phyloP scores from a whole-genome alignment of 768 basidiomycete genomes.

The Dentipellis sp. region DNA sequence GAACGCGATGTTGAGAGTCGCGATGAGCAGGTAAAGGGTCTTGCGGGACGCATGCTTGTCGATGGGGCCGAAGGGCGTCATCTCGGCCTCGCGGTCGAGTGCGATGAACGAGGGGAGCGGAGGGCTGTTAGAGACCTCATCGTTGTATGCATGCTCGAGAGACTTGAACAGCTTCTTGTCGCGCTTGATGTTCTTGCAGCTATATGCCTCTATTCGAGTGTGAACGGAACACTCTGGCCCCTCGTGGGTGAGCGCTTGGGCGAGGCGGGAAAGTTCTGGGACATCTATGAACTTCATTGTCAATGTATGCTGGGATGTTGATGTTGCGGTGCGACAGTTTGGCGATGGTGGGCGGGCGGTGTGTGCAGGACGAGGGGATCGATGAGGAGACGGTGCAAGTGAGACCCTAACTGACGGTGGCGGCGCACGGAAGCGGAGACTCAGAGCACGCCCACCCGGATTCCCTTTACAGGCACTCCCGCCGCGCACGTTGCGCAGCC shows the following conservation, averaged over 20 bases:
- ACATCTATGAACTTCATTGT: slow-evolving; percentile 91
- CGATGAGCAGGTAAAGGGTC: slow-evolving; percentile 92
- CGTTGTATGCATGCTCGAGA: slow-evolving; percentile 81
- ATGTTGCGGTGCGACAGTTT: neutral
- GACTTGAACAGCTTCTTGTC: slow-evolving; percentile 95
- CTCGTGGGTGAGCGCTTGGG: slow-evolving; percentile 73
- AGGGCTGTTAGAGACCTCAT: slow-evolving; percentile 74
- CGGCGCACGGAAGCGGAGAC: neutral
- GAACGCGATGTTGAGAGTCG: slow-evolving; percentile 94
- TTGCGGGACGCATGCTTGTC: slow-evolving; percentile 79
- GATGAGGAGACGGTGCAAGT: too few species aligned
- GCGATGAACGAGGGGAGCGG: slow-evolving; percentile 77
- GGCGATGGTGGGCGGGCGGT: neutral
- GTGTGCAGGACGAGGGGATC: neutral
- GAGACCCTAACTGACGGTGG: neutral
- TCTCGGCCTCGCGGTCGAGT: slow-evolving; percentile 59
- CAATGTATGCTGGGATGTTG: neutral
- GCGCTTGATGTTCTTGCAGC: slow-evolving; percentile 93
- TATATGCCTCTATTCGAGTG: slow-evolving; percentile 93
- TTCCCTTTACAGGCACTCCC: neutral
- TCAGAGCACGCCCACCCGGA: neutral
- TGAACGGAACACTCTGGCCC: slow-evolving; percentile 84
- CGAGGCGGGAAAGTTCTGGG: slow-evolving; percentile 69
- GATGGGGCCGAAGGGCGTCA: slow-evolving; percentile 87
- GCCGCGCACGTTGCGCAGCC: neutral